Base-by-base conservation (phyloP, 2,329 filamentous ascomycete genomes). In the Fusarium incarnatum region DNA sequence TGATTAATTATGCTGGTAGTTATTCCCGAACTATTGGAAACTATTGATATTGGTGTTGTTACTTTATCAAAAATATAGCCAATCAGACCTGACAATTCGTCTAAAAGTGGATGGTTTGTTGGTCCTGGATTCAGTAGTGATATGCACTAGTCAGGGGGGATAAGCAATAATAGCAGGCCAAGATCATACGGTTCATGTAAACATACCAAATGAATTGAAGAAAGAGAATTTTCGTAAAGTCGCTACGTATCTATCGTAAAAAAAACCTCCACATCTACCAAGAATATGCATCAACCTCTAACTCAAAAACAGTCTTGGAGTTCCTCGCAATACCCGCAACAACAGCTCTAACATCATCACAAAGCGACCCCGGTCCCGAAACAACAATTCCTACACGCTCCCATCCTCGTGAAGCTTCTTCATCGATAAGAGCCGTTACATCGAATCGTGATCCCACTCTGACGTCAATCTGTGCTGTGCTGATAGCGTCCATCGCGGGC, bases 251-350 rank as follows among this genome's bases (percentile, higher is more conserved):
- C 13, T 42, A 20, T 53, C 49, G 9, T 27, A 15, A 25, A 53
- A 32, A 32, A 20, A 42, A 0, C 3, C 6, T 1, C 10, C 7
- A 3, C 1, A 1, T 37, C 42, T 56, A 64, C 60, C 60, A 64
- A n/a, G 60, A 64, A 20, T 64, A 64, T 6, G 60, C 60, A 25
- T 64, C 60, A 20, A 64, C 60, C 3, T 64, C 60, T 9, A 64
- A 60, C 5, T 64, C 59, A n/a, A 64, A 64, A 1, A 64, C 15
- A 25, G 58, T 64, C 34, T 64, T 42, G 0, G 60, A 64, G 16
- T 64, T 27, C 4, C 60, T 42, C 3, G 58, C 58, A 25, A 64
- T 64, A 0, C 60, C 59, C 12, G 60, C 49, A n/a, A 64, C 59
- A 6, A 56, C 48, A 5, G 58, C 48, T 1, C 60, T 42, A 0